These are phyloP conservation scores for Grosmannia clavigera DNA, from an alignment of 2,329 filamentous ascomycete genomes.

Conservation along the genomic window DNA sequence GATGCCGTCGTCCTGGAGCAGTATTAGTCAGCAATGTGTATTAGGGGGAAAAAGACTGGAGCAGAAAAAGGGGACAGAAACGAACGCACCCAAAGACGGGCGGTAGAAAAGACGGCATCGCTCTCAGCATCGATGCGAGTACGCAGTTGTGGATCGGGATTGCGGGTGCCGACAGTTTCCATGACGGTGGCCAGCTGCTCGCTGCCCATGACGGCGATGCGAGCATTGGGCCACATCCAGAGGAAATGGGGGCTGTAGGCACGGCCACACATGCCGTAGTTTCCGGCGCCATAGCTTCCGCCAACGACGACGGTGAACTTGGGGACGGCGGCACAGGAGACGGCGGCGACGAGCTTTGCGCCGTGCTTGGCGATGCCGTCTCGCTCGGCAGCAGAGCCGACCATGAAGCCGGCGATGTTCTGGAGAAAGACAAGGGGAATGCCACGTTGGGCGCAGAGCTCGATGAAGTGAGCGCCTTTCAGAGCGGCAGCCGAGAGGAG, in stretches of 20 bases:
- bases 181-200: slow-evolving; percentile 89
- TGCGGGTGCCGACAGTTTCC: slow-evolving; percentile 73
- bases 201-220: slow-evolving; percentile 88
- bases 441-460: slow-evolving; percentile 80
- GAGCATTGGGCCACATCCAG: slow-evolving; percentile 98
- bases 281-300: slow-evolving; percentile 82
- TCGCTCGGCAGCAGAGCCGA: slow-evolving; percentile 79
- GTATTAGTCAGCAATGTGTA: background rate
- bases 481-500: slow-evolving; percentile 79
- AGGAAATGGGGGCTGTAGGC: slow-evolving; percentile 86
- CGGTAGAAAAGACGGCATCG: slow-evolving; percentile 77
- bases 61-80: slow-evolving; percentile 13
- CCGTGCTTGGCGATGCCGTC: slow-evolving; percentile 97
- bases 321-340: slow-evolving; percentile 85
- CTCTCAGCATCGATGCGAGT: slow-evolving; percentile 81
- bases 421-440: slow-evolving; percentile 89
- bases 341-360: slow-evolving; percentile 90
- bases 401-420: slow-evolving; percentile 98
- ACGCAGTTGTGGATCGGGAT: slow-evolving; percentile 67
- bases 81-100: slow-evolving; percentile 60
- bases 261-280: slow-evolving; percentile 96
- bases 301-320: slow-evolving; percentile 98
- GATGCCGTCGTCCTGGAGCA: slow-evolving; percentile 57
- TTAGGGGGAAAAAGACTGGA: background rate
- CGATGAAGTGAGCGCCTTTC: slow-evolving; percentile 94